phyloP scores from a whole-genome alignment of 2,329 filamentous ascomycete species.

The Microcyclospora tardicrescens region DNA sequence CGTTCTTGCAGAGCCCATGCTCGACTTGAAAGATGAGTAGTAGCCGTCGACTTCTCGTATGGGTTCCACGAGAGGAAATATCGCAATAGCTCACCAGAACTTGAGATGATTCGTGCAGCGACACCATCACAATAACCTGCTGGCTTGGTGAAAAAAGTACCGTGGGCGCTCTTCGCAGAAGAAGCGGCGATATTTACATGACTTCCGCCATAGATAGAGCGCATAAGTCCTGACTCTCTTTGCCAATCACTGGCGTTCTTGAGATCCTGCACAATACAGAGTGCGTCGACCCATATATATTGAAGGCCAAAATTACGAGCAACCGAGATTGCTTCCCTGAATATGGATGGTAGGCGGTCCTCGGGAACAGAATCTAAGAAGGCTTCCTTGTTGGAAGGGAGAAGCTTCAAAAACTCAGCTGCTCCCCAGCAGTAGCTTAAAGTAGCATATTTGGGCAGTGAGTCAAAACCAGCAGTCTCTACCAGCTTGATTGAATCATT shows the following conservation, averaged over 20 bases:
- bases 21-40: constrained; percentile 2
- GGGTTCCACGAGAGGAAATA: constrained; percentile 3
- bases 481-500: too few relatives aligned
- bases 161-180: neutral
- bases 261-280: neutral
- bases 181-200: neutral
- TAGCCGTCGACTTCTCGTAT: constrained; percentile 1
- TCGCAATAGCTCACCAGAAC: constrained; percentile 2
- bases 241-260: neutral
- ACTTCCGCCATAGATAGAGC: neutral
- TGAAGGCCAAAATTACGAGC: neutral
- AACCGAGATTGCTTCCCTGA: neutral
- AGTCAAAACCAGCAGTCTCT: too few relatives aligned
- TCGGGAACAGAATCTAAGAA: neutral
- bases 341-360: neutral
- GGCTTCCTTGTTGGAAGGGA: neutral
- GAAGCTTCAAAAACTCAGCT: neutral
- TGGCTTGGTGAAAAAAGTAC: neutral
- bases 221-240: neutral
- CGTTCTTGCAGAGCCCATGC: constrained; percentile 6
- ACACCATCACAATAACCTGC: too few relatives aligned
- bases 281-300: neutral
- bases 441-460: too few relatives aligned
- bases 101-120: too few relatives aligned
- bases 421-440: neutral